Base-by-base conservation (phyloP, 495 filamentous ascomycete species). In the Xylaria acuta region DNA sequence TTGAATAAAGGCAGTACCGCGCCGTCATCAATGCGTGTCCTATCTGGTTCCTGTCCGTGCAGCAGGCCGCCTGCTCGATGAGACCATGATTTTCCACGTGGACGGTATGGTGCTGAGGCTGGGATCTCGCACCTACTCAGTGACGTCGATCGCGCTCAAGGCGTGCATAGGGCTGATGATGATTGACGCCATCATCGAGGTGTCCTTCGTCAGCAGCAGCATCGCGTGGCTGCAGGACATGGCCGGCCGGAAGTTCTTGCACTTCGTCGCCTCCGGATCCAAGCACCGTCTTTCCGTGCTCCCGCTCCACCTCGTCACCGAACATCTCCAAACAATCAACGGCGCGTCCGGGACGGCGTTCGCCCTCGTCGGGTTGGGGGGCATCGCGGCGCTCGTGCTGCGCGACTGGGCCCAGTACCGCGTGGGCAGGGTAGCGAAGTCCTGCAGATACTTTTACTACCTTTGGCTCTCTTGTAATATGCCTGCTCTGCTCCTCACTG, bases 241-340 rank as follows among this genome's bases (percentile, higher is more conserved):
- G 27, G 80, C 80, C 51, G 73, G 77, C 27, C 41, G 9, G 22
- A 56, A 74, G 70, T 76, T 80, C 2, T 82, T 82, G 34, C 75
- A 73, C 3, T 73, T 84, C 70, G 71, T 78, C 22, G 74, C 73
- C 38, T 64, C 72, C 54, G 81, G 77, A 9, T 72, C 75, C 5
- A 60, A 53, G n/a, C 80, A 84, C 53, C 68, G 73, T 7, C 76
- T 89, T 8, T 64, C 74, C n/a, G 84, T 82, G 34, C 73, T 83
- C 38, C 87, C 87, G 12, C 71, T 75, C 6, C 69, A 80, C 59
- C 64, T 89, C 22, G 76, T 86, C 49, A 72, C 76, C 41, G 79
- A 87, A 65, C 84, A 87, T 67, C 84, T 86, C 8, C 84, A 87
- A 67, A 83, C 81, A 2, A 80, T 78, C 63, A 89, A 88, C 71